These are phyloP conservation scores for Chalaropsis thielavioides DNA, from an alignment of 2,329 filamentous ascomycete genomes.

Conservation along the genomic window DNA sequence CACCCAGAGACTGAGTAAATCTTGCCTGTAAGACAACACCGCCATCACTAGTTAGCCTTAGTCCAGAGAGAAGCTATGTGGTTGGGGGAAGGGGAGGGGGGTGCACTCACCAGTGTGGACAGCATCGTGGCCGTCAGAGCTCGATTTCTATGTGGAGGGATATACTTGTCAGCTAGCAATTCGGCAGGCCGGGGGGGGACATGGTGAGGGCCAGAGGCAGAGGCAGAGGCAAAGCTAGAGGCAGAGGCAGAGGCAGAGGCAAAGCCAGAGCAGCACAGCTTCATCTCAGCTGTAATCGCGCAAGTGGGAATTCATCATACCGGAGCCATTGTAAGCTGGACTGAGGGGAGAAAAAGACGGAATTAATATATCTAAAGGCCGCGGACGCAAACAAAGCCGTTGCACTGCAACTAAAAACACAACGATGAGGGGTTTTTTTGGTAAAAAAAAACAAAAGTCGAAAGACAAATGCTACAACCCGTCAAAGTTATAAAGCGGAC, in stretches of 20 bases:
- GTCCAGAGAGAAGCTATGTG: not conserved
- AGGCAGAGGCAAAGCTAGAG: not conserved
- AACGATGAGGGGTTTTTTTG: not conserved
- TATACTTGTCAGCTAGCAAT: not conserved
- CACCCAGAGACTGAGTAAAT: conserved; percentile 50
- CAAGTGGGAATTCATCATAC: conserved; percentile 12
- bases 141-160: conserved; percentile 9
- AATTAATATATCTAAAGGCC: not conserved
- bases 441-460: not conserved
- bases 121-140: conserved; percentile 15
- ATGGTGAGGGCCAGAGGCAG: not conserved
- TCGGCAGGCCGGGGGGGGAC: not conserved
- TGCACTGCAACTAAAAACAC: conserved; percentile 3
- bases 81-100: not conserved
- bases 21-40: conserved; percentile 32
- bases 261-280: not conserved
- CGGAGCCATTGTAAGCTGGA: conserved; percentile 14
- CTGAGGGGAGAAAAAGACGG: not conserved
- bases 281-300: not conserved
- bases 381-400: not conserved
- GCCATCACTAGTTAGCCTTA: not conserved
- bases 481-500: not conserved
- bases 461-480: not conserved
- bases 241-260: not conserved
- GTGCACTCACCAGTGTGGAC: conserved; percentile 13